Evolutionary conservation across 495 filamentous ascomycete genomes (phyloP).

Genomic region (Sporormia fimetaria): DNA sequence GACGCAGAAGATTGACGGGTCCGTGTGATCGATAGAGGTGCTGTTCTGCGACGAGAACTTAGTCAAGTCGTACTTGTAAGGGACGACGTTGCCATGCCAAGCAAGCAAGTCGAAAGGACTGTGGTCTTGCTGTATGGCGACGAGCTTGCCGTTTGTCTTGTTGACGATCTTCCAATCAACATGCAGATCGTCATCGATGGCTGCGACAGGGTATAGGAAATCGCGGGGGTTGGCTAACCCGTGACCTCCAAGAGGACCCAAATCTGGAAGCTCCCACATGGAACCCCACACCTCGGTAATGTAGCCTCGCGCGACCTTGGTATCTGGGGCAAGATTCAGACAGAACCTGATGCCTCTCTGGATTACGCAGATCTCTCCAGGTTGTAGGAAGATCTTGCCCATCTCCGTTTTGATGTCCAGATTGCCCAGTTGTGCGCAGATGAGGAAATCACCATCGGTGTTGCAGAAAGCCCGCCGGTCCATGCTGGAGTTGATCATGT

Average conservation of each 20-base stretch:
- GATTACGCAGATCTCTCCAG: slow-evolving; percentile 37
- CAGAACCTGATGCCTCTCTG: slow-evolving; percentile 33
- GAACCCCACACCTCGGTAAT: slow-evolving; percentile 37
- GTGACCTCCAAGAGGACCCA: slow-evolving; percentile 35
- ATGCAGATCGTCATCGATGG: slow-evolving; percentile 35
- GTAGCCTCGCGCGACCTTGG: slow-evolving; percentile 32
- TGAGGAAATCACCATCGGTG: slow-evolving; percentile 36
- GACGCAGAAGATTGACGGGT: slow-evolving; percentile 35
- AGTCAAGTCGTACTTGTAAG: slow-evolving; percentile 38
- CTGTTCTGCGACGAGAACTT: slow-evolving; percentile 37
- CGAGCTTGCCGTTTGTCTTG: slow-evolving; percentile 33
- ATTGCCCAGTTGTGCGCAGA: slow-evolving; percentile 35
- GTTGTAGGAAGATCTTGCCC: slow-evolving; percentile 36
- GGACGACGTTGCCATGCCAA: slow-evolving; percentile 38
- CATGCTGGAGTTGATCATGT: slow-evolving; percentile 34
- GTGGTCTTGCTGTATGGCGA: slow-evolving; percentile 35
- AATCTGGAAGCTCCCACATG: slow-evolving; percentile 34
- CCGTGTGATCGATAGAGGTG: slow-evolving; percentile 37
- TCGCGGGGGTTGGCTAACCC: slow-evolving; percentile 36
- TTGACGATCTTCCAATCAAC: slow-evolving; percentile 32
- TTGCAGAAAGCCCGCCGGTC: slow-evolving; percentile 35
- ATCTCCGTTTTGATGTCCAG: slow-evolving; percentile 37
- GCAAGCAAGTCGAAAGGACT: slow-evolving; percentile 36
- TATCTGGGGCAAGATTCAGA: slow-evolving; percentile 27
- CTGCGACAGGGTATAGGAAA: slow-evolving; percentile 35